Conservation (phyloP, 1,139 yeast genomes). For the Zhuliangozyma parablackwelliae region DNA sequence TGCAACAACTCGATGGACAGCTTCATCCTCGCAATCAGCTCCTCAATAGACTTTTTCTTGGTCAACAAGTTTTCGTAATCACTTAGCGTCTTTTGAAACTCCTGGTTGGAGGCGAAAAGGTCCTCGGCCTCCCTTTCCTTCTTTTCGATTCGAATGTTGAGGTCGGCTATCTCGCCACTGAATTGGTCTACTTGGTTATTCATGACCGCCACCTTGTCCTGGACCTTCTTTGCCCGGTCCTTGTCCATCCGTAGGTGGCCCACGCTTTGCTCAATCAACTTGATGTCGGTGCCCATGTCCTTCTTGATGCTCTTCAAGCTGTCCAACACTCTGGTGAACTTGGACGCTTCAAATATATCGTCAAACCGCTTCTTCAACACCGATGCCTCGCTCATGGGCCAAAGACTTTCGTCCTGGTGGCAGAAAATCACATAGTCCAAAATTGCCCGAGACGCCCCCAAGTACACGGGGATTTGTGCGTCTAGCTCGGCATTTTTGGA, state of each 20-base stretch:
- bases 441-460: slow-evolving; percentile 87
- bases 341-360: slow-evolving; percentile 93
- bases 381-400: slow-evolving; percentile 96
- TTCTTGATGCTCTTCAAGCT: slow-evolving; percentile 70
- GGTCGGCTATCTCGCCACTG: slow-evolving; percentile 44
- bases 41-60: slow-evolving; percentile 38
- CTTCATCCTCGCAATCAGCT: slow-evolving; percentile 47
- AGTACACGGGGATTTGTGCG: slow-evolving; percentile 67
- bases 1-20: slow-evolving; percentile 43
- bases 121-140: slow-evolving; percentile 57
- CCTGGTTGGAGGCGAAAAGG: slow-evolving; percentile 74
- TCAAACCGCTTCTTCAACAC: slow-evolving; percentile 87
- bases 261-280: slow-evolving; percentile 71
- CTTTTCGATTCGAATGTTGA: slow-evolving; percentile 47
- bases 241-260: slow-evolving; percentile 71
- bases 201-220: slow-evolving; percentile 43
- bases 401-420: slow-evolving; percentile 93
- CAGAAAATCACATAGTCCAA: slow-evolving; percentile 92
- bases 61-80: slow-evolving; percentile 56
- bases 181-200: slow-evolving; percentile 40
- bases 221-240: slow-evolving; percentile 62
- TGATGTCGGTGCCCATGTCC: slow-evolving; percentile 71
- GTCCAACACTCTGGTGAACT: slow-evolving; percentile 87
- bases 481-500: slow-evolving; percentile 87
- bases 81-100: slow-evolving; percentile 69